Evolutionary conservation across 148 eudicot genomes (phyloP).

Genomic region (Camellia lanceoleosa): DNA sequence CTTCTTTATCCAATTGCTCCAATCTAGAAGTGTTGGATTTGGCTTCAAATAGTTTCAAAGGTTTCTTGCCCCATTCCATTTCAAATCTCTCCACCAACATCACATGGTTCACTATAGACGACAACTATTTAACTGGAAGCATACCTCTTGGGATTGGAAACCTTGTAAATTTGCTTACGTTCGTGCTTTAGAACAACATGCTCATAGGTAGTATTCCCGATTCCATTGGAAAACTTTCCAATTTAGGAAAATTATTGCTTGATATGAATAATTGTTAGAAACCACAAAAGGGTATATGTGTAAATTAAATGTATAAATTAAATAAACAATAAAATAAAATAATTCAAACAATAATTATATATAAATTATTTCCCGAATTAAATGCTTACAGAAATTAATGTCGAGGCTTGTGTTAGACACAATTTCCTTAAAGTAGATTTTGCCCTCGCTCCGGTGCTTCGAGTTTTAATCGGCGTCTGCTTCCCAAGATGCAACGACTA

Average conservation of each 20-base stretch:
- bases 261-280: too few species aligned
- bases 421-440: too few species aligned
- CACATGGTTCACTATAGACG: not conserved
- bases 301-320: too few species aligned
- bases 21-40: not conserved
- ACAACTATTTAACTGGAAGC: constrained; percentile 5
- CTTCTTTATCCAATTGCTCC: constrained; percentile 16
- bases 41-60: not conserved
- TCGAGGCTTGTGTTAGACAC: too few species aligned
- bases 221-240: not conserved
- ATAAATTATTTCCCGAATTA: too few species aligned
- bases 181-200: not conserved
- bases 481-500: too few species aligned
- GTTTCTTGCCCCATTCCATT: not conserved
- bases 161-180: not conserved
- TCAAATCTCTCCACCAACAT: constrained; percentile 6
- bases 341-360: too few species aligned
- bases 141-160: constrained; percentile 5
- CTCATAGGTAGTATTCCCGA: constrained; percentile 7
- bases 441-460: too few species aligned
- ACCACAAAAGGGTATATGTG: too few species aligned
- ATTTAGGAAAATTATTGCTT: not conserved
- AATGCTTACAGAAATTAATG: too few species aligned
- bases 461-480: too few species aligned
- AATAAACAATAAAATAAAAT: too few species aligned